Evolutionary conservation across 139 green algal species (phyloP).

Genomic region (Eudorina sp.): DNA sequence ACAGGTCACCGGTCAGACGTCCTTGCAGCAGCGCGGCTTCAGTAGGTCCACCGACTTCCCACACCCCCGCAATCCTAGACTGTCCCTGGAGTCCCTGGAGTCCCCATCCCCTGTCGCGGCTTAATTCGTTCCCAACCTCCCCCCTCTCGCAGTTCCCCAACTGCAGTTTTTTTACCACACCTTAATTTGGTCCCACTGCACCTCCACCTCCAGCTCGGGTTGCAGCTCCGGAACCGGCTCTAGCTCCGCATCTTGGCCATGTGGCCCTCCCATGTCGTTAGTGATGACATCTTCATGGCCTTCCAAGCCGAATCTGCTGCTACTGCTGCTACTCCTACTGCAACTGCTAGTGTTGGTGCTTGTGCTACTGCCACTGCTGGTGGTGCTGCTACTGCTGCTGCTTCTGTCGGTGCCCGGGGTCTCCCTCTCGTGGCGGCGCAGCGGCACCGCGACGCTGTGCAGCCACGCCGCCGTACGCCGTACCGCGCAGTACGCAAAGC

Average conservation of each 20-base stretch:
- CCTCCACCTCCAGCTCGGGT: conserved; percentile 12
- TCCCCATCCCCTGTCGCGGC: background rate
- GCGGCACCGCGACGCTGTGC: background rate
- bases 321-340: background rate
- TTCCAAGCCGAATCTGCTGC: background rate
- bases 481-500: conserved; percentile 32
- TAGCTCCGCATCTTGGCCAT: background rate
- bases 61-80: too few species aligned
- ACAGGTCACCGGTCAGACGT: too few species aligned
- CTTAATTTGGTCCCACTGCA: conserved; percentile 50
- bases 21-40: too few species aligned
- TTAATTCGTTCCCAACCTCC: too few species aligned
- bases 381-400: background rate
- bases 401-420: background rate
- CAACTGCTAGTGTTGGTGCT: background rate
- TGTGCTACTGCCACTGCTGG: background rate
- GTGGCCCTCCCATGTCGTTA: too few species aligned
- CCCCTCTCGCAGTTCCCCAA: too few species aligned
- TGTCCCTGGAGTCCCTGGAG: background rate
- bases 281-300: background rate
- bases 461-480: conserved; percentile 26
- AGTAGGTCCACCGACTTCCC: too few species aligned
- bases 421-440: background rate
- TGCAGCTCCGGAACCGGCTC: background rate
- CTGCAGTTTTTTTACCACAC: too few species aligned